Evolutionary conservation across 169 alveolate species (phyloP).

Genomic region (Neospora caninum): DNA sequence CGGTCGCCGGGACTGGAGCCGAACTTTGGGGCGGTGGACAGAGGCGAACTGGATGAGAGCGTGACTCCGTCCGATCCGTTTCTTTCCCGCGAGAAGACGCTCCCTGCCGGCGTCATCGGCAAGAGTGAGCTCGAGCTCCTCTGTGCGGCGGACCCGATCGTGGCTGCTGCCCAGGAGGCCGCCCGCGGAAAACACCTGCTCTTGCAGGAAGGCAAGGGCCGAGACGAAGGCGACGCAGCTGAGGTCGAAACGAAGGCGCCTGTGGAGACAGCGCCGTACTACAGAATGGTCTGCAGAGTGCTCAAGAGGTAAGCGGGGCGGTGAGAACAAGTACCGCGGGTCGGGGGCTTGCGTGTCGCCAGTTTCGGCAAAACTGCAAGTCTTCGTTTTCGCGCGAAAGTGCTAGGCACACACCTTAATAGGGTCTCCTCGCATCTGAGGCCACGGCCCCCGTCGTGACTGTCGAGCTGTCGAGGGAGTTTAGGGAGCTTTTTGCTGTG

Average conservation of each 20-base stretch:
- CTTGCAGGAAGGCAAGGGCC: background rate
- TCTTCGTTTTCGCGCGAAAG: no score
- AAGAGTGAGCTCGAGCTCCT: background rate
- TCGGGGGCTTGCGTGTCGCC: no score
- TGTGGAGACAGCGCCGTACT: conserved; percentile 32
- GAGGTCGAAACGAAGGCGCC: background rate
- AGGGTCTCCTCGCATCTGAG: no score
- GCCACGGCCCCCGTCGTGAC: no score
- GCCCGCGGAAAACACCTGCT: background rate
- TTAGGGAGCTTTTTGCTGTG: no score
- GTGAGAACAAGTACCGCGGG: no score
- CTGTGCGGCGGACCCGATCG: conserved; percentile 4
- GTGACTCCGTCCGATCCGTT: background rate
- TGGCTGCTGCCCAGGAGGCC: background rate
- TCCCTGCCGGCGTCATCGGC: conserved; percentile 17
- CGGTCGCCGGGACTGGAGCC: background rate
- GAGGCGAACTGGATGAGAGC: background rate
- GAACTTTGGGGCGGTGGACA: background rate
- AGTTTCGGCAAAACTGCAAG: no score
- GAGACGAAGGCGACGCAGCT: background rate
- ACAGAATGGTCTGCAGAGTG: conserved; percentile 37
- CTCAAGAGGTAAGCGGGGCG: conserved; percentile 33
- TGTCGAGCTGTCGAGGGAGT: no score
- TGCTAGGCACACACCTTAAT: no score
- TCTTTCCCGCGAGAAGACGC: background rate